Conservation (phyloP, 768 basidiomycete species). For the Leccinum fibrillosum region DNA sequence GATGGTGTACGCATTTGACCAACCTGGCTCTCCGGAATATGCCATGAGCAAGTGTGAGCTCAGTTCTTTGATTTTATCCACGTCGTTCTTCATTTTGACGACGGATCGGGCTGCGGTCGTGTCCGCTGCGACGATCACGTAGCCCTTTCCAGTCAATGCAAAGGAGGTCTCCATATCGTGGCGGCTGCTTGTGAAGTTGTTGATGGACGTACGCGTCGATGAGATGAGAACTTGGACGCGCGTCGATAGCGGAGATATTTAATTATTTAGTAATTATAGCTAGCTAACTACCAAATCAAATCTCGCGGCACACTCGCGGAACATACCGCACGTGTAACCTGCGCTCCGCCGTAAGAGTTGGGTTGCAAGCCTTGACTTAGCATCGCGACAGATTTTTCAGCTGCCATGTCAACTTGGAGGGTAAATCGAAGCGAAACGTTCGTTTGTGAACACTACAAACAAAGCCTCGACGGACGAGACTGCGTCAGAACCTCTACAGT, state of each 20-base stretch:
- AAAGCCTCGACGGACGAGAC: background rate
- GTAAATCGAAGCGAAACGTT: background rate
- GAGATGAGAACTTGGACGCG: slow-evolving; percentile 21
- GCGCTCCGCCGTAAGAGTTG: background rate
- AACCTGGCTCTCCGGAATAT: slow-evolving; percentile 89
- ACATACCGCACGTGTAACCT: no score
- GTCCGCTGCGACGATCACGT: slow-evolving; percentile 90
- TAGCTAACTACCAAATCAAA: background rate
- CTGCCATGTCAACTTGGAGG: background rate
- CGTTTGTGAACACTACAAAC: background rate
- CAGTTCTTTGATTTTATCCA: slow-evolving; percentile 93
- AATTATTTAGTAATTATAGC: slow-evolving; percentile 3
- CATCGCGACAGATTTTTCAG: background rate
- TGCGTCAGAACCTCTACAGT: no score
- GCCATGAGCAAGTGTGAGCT: slow-evolving; percentile 93
- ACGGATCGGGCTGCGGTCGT: slow-evolving; percentile 87
- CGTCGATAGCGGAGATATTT: slow-evolving; percentile 17
- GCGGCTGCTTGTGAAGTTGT: slow-evolving; percentile 11
- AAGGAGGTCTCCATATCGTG: slow-evolving; percentile 84
- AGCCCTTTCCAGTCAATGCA: slow-evolving; percentile 89
- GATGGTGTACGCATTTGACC: slow-evolving; percentile 21
- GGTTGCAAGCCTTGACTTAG: background rate
- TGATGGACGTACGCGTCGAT: slow-evolving; percentile 19
- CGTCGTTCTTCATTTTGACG: slow-evolving; percentile 95
- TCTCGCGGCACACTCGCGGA: background rate